Evolutionary conservation across 108 stramenopile genomes (phyloP).

Genomic region (Skeletonema menzelii): DNA sequence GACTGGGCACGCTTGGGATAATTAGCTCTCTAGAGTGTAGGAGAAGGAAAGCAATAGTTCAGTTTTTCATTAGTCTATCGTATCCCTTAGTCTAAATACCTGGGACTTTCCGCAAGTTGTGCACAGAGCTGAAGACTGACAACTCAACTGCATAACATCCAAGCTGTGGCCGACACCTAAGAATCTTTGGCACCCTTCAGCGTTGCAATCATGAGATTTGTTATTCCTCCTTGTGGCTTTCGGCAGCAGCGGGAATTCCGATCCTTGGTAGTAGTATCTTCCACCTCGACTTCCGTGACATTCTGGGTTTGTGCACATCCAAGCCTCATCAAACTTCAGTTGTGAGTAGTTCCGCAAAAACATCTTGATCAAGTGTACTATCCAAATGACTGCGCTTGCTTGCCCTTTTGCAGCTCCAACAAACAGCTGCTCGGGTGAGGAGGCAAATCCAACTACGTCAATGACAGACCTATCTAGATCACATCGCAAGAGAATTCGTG

Average conservation of each 20-base stretch:
- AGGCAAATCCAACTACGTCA: conserved; percentile 14
- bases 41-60: not conserved
- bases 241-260: conserved; percentile 12
- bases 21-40: too few species aligned
- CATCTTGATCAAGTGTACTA: conserved; percentile 16
- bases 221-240: not conserved
- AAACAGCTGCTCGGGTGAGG: conserved; percentile 8
- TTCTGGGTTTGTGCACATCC: conserved; percentile 2
- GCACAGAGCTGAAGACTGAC: not conserved
- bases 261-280: conserved; percentile 5
- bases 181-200: conserved; percentile 24
- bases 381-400: conserved; percentile 4
- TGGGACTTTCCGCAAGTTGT: conserved; percentile 4
- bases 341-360: conserved; percentile 13
- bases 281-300: conserved; percentile 9
- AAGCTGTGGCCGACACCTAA: conserved; percentile 10
- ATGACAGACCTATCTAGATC: conserved; percentile 3
- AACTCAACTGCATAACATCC: conserved; percentile 4
- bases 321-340: conserved; percentile 7
- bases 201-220: conserved; percentile 14
- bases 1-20: too few species aligned
- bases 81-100: conserved; percentile 12
- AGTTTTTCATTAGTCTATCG: not conserved
- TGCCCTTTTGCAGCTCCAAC: conserved; percentile 19
- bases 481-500: conserved; percentile 8